These are phyloP conservation scores for Iris pallida DNA, from an alignment of 116 monocot species.

Conservation along the genomic window DNA sequence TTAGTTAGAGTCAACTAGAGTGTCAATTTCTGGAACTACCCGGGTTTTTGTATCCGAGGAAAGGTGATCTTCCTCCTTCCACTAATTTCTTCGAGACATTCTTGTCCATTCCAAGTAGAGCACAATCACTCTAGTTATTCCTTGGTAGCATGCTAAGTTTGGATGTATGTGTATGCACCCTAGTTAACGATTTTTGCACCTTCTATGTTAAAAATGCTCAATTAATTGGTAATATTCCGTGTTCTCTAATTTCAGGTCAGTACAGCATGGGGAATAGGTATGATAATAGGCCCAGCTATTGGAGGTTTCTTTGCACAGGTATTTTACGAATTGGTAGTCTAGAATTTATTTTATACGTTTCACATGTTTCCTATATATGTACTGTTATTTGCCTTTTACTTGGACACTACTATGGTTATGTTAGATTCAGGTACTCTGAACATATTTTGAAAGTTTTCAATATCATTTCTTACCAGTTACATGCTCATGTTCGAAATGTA, in stretches of 20 bases:
- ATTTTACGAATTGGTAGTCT: too few relatives aligned
- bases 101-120: too few relatives aligned
- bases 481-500: too few relatives aligned
- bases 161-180: too few relatives aligned
- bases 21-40: too few relatives aligned
- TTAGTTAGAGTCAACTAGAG: too few relatives aligned
- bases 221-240: not conserved
- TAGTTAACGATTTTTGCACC: not conserved
- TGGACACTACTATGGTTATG: not conserved
- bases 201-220: not conserved
- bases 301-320: conserved; percentile 56
- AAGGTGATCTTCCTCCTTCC: too few relatives aligned
- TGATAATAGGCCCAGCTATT: conserved; percentile 52
- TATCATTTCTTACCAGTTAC: not conserved
- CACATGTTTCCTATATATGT: not conserved
- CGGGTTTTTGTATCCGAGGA: too few relatives aligned
- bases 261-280: conserved; percentile 48
- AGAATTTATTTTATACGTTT: not conserved
- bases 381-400: not conserved
- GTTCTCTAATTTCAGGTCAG: conserved; percentile 34
- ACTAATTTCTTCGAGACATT: too few relatives aligned
- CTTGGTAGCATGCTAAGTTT: too few relatives aligned
- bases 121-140: too few relatives aligned
- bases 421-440: not conserved
- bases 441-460: not conserved